These are phyloP conservation scores for Arctium minus DNA, from an alignment of 129 eudicot species.

Conservation along the genomic window DNA sequence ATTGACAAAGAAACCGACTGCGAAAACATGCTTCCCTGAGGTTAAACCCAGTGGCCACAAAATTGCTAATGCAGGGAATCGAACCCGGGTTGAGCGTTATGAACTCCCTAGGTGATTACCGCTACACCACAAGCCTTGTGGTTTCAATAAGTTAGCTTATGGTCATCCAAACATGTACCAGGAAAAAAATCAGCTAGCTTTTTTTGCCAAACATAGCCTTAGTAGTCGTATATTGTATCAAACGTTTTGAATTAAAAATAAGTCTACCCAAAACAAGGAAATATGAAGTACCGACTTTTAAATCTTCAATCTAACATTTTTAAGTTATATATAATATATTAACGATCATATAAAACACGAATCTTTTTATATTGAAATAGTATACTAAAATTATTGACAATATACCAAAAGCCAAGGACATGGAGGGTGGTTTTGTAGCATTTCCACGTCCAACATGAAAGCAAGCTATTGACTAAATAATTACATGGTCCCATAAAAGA, in stretches of 20 bases:
- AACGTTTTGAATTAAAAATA: no score
- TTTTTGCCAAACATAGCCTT: no score
- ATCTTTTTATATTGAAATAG: not conserved
- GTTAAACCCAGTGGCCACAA: no score
- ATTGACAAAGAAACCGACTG: no score
- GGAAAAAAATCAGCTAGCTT: no score
- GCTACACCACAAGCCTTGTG: no score
- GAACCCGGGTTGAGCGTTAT: no score
- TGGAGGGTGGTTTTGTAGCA: slow-evolving; percentile 32
- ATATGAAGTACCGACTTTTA: not conserved
- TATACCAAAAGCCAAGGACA: slow-evolving; percentile 18
- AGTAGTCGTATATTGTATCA: not conserved
- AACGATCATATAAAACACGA: not conserved
- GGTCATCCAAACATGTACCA: no score
- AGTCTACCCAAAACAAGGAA: not conserved
- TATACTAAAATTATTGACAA: not conserved
- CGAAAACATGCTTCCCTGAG: no score
- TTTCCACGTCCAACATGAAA: slow-evolving; percentile 8
- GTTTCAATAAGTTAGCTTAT: no score
- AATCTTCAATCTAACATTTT: not conserved
- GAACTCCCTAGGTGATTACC: no score
- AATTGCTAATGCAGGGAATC: no score
- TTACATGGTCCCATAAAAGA: slow-evolving; percentile 2
- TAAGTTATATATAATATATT: not conserved
- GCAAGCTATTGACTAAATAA: slow-evolving; percentile 2